Conservation (phyloP, 78 protist species). For the Emiliania huxleyi region DNA sequence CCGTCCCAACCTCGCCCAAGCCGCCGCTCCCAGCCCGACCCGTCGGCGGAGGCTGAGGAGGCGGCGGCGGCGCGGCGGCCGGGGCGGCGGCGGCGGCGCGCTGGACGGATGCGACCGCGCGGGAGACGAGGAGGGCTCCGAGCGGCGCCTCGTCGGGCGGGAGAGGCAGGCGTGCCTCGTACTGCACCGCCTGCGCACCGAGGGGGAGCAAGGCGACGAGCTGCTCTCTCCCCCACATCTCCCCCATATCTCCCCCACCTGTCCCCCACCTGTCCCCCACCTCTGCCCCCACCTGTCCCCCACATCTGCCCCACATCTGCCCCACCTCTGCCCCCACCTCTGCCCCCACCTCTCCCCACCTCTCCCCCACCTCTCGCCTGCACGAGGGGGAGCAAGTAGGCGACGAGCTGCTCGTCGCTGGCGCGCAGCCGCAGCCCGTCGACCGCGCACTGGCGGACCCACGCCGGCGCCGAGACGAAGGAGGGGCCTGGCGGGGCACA, state of each 20-base stretch:
- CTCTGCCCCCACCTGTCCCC: too few species aligned
- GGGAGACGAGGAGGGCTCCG: background rate
- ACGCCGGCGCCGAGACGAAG: slow-evolving; percentile 32
- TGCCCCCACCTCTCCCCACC: too few species aligned
- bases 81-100: background rate
- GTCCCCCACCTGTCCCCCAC: too few species aligned
- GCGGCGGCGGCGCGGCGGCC: too few species aligned
- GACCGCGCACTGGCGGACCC: slow-evolving; percentile 85
- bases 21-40: too few species aligned
- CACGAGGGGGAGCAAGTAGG: slow-evolving; percentile 90
- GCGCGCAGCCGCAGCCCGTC: slow-evolving; percentile 46
- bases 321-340: too few species aligned
- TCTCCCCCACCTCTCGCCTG: slow-evolving; percentile 67
- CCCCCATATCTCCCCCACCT: too few species aligned
- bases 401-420: slow-evolving; percentile 53
- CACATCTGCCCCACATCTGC: too few species aligned
- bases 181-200: slow-evolving; percentile 86
- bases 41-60: too few species aligned
- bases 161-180: slow-evolving; percentile 15
- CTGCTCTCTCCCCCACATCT: too few species aligned
- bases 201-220: slow-evolving; percentile 80
- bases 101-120: background rate
- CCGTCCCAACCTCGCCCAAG: too few species aligned
- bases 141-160: background rate
- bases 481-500: too few species aligned